Percentiles rank a stretch among this genome's conserved stretches.
Conservation (phyloP, 257 asterid species). For the Cynanchum wilfordii region DNA sequence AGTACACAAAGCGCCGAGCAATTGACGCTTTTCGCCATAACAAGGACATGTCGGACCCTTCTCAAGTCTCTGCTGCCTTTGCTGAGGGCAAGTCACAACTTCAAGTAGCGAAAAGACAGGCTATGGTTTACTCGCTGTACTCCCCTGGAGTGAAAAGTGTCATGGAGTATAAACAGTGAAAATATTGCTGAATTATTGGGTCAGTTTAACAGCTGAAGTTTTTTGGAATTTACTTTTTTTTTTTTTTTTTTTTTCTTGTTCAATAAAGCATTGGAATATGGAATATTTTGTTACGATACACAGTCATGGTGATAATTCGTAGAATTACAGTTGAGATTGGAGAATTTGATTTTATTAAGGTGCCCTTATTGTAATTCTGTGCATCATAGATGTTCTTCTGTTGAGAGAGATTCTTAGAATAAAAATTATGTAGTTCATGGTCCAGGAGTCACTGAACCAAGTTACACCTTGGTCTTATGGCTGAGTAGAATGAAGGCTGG, state of each 20-base stretch:
- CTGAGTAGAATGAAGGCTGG: background rate
- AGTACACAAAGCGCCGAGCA: conserved; percentile 81
- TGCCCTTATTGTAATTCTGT: background rate
- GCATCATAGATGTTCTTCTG: too few species aligned
- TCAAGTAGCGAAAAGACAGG: conserved; percentile 75
- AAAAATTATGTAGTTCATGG: too few species aligned
- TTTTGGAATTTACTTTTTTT: background rate
- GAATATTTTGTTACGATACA: background rate
- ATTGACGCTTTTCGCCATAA: conserved; percentile 73
- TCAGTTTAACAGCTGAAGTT: background rate
- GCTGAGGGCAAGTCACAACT: conserved; percentile 81
- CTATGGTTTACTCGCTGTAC: conserved; percentile 67
- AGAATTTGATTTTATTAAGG: background rate
- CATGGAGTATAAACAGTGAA: conserved; percentile 55
- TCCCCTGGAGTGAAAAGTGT: conserved; percentile 65
- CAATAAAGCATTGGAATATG: background rate
- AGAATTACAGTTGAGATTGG: background rate
- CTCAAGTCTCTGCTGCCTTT: conserved; percentile 51
- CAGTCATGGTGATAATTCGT: background rate
- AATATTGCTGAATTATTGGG: background rate
- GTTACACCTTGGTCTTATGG: background rate
- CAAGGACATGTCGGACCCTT: conserved; percentile 44
- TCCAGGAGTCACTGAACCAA: too few species aligned
- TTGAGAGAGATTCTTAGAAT: too few species aligned
- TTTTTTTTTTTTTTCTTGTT: background rate